phyloP scores from a whole-genome alignment of 106 monocot genomes.

The Dendrobium huoshanense region DNA sequence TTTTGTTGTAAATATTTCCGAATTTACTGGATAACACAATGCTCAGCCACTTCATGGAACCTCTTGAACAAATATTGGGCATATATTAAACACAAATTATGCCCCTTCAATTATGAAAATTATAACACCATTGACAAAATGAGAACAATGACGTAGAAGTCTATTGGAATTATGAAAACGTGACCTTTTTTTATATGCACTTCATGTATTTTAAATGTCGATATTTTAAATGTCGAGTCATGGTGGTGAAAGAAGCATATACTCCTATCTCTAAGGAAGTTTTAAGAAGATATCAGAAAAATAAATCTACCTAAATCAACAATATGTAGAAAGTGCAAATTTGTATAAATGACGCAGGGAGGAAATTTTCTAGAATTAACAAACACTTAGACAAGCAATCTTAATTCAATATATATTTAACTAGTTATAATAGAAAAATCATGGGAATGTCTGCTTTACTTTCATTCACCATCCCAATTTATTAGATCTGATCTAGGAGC shows the following conservation, averaged over 20 bases:
- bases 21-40: too few relatives aligned
- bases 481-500: constrained; percentile 57
- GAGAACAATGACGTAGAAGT: background rate
- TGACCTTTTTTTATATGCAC: too few relatives aligned
- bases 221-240: too few relatives aligned
- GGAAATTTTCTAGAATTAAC: too few relatives aligned
- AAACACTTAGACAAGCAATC: background rate
- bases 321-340: too few relatives aligned
- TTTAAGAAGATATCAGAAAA: too few relatives aligned
- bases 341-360: too few relatives aligned
- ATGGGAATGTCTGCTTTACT: constrained; percentile 6
- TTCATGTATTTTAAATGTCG: too few relatives aligned
- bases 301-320: too few relatives aligned
- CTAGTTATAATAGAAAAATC: background rate
- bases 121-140: background rate
- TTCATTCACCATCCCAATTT: constrained; percentile 62
- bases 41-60: background rate
- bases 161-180: background rate
- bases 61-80: background rate
- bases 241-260: too few relatives aligned
- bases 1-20: too few relatives aligned
- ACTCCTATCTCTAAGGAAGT: too few relatives aligned
- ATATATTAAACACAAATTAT: background rate
- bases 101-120: background rate
- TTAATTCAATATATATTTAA: background rate